These are phyloP conservation scores for Chrysoporthe deuterocubensis DNA, from an alignment of 2,329 filamentous ascomycete species.

Conservation along the genomic window DNA sequence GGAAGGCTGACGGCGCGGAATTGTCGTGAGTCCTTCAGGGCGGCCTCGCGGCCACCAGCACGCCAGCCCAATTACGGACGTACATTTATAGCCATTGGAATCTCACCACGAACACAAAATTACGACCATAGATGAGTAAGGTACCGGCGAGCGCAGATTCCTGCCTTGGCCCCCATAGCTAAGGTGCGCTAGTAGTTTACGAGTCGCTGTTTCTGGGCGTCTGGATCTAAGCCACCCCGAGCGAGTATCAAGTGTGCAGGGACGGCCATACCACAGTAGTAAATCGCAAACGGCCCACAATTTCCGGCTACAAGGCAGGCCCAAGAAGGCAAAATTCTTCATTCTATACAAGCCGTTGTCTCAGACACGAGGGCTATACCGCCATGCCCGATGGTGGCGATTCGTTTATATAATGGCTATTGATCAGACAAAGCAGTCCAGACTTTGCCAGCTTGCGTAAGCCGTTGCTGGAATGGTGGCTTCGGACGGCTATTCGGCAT, in stretches of 20 bases:
- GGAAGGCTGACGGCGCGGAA: not conserved
- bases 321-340: not conserved
- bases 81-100: not conserved
- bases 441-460: not conserved
- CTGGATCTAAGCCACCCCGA: constrained; percentile 1
- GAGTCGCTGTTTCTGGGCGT: not conserved
- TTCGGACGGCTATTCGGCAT: not conserved
- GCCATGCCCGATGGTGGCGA: not conserved
- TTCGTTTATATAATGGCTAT: not conserved
- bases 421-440: not conserved
- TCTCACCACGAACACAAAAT: not conserved
- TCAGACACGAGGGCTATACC: not conserved
- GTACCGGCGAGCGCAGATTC: not conserved
- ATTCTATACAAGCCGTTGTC: not conserved
- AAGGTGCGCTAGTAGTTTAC: not conserved
- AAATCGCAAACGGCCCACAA: not conserved
- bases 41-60: not conserved
- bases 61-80: not conserved
- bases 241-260: constrained; percentile 2
- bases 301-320: not conserved
- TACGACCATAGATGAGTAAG: not conserved
- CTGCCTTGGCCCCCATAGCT: not conserved
- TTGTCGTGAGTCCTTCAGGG: not conserved
- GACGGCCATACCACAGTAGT: not conserved
- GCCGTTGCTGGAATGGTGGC: not conserved